A percentile compares a stretch with the other conserved stretches of the same genome.
phyloP scores from a whole-genome alignment of 805 yeast genomes.

The Grigorovia jiainica region DNA sequence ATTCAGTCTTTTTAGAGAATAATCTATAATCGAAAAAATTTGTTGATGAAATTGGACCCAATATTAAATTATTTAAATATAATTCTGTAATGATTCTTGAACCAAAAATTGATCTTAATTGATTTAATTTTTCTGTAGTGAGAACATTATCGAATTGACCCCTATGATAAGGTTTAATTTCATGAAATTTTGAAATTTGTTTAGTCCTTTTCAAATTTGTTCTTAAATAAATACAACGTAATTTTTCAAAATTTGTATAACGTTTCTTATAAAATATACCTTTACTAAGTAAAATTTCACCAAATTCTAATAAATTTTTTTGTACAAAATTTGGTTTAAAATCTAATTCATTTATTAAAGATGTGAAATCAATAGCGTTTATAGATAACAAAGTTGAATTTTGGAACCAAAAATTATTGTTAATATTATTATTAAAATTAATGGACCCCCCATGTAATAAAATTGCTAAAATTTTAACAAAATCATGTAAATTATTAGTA shows the following conservation, averaged over 20 bases:
- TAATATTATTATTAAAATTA: slow-evolving; percentile 2
- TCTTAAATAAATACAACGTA: slow-evolving; percentile 37
- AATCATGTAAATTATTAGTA: slow-evolving; percentile 33
- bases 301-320: slow-evolving; percentile 26
- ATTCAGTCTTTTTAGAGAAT: slow-evolving; percentile 26
- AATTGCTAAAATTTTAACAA: slow-evolving; percentile 32
- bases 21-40: slow-evolving; percentile 56
- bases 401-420: not conserved
- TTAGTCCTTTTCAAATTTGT: slow-evolving; percentile 17
- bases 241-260: slow-evolving; percentile 19
- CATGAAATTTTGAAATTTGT: slow-evolving; percentile 12
- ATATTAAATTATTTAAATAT: slow-evolving; percentile 28
- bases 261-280: slow-evolving; percentile 38
- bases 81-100: slow-evolving; percentile 46
- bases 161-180: slow-evolving; percentile 3
- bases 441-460: slow-evolving; percentile 29
- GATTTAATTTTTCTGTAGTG: slow-evolving; percentile 29
- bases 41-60: slow-evolving; percentile 52
- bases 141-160: slow-evolving; percentile 11
- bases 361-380: not conserved
- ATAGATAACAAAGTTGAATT: slow-evolving; percentile 3
- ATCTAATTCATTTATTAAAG: not conserved
- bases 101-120: slow-evolving; percentile 37
- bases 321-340: slow-evolving; percentile 7
- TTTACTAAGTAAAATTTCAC: slow-evolving; percentile 36